A percentile compares a stretch with the other conserved stretches of the same genome.
Evolutionary conservation across 1,139 yeast genomes (phyloP).

Genomic region (Taphrina flavorubra): DNA sequence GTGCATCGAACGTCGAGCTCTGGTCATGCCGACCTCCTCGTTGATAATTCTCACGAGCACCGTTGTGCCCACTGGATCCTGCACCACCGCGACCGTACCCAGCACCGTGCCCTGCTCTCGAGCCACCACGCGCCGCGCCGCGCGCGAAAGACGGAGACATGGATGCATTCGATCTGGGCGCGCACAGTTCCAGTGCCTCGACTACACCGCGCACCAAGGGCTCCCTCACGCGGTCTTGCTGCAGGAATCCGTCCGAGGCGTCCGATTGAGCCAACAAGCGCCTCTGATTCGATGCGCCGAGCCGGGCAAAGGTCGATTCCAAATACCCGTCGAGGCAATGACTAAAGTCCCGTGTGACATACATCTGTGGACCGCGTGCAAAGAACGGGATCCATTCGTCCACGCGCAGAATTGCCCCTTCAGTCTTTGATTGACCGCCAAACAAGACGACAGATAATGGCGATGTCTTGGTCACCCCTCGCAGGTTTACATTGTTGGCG

Average conservation of each 20-base stretch:
- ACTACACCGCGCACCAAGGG: conserved; percentile 34
- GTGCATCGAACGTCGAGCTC: not conserved
- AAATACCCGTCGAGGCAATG: conserved; percentile 14
- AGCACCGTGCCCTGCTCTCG: not conserved
- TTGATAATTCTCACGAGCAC: not conserved
- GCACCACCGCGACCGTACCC: conserved; percentile 8
- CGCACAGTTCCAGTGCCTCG: conserved; percentile 18
- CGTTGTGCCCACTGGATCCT: not conserved
- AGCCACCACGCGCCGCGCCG: not conserved
- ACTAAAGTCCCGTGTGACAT: conserved; percentile 8
- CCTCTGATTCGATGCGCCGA: conserved; percentile 27
- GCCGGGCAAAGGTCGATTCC: conserved; percentile 28
- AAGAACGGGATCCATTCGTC: conserved; percentile 40
- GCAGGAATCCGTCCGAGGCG: not conserved
- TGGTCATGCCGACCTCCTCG: not conserved
- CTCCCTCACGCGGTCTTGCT: conserved; percentile 21
- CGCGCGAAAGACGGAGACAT: not conserved
- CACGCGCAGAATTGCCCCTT: conserved; percentile 19
- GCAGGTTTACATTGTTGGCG: conserved; percentile 9
- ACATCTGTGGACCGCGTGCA: conserved; percentile 34
- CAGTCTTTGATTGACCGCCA: conserved; percentile 23
- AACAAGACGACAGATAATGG: conserved; percentile 36
- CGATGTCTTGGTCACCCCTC: conserved; percentile 28
- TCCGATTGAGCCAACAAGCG: conserved; percentile 17
- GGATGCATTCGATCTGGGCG: not conserved